Conservation (phyloP, 2,329 filamentous ascomycete genomes). For the Chaetothyriales sp. region DNA sequence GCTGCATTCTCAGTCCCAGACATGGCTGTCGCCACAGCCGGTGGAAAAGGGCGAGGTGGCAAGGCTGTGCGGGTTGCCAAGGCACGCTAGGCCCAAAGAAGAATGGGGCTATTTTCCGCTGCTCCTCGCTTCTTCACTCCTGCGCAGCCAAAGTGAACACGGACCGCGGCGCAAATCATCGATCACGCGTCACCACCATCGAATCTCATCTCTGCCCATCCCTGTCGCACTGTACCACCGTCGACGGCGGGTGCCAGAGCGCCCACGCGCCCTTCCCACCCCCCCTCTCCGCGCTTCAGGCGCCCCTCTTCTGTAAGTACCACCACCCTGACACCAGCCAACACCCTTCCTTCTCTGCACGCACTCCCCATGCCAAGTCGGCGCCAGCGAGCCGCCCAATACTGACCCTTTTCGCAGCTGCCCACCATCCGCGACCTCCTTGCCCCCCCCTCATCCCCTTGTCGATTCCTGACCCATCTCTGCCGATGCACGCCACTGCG, state of each 20-base stretch:
- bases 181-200: conserved; percentile 17
- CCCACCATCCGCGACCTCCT: background rate
- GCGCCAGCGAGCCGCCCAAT: background rate
- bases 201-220: conserved; percentile 11
- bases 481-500: background rate
- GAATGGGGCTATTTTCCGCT: background rate
- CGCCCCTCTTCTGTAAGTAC: conserved; percentile 11
- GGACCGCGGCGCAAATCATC: conserved; percentile 13
- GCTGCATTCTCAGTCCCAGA: too few relatives aligned
- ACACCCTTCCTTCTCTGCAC: background rate
- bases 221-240: conserved; percentile 3
- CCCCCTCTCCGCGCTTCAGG: background rate
- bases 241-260: conserved; percentile 12
- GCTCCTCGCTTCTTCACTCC: conserved; percentile 2
- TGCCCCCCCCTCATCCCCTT: background rate
- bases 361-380: background rate
- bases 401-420: background rate
- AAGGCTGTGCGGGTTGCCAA: background rate
- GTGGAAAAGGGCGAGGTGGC: background rate
- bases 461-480: too few relatives aligned
- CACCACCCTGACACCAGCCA: conserved; percentile 6
- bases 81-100: background rate
- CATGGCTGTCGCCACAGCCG: too few relatives aligned
- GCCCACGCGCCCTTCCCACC: conserved; percentile 11
- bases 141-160: conserved; percentile 10